Evolutionary conservation across 2,329 filamentous ascomycete genomes (phyloP).

Genomic region (Diaporthe velutina): DNA sequence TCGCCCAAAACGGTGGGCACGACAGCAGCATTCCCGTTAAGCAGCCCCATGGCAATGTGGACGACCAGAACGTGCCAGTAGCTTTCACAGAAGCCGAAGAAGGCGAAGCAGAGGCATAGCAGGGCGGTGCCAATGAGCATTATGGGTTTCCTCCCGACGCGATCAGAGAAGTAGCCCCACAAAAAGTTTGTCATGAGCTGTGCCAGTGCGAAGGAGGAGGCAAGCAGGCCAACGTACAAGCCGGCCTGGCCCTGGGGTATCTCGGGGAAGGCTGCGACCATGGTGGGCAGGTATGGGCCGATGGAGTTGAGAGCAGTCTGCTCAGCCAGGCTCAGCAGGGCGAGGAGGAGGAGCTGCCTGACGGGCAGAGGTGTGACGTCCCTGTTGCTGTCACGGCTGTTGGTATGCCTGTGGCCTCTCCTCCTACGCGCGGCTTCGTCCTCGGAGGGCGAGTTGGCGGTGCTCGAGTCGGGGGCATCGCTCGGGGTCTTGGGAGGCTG

Average conservation of each 20-base stretch:
- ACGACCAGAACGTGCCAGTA: constrained; percentile 89
- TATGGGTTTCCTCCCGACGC: constrained; percentile 84
- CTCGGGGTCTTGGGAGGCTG: constrained; percentile 77
- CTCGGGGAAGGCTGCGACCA: constrained; percentile 88
- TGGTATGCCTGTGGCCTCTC: constrained; percentile 40
- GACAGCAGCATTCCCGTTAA: constrained; percentile 95
- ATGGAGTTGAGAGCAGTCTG: constrained; percentile 98
- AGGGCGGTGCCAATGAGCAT: constrained; percentile 86
- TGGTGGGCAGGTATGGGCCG: constrained; percentile 92
- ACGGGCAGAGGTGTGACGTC: constrained; percentile 82
- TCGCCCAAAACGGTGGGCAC: constrained; percentile 95
- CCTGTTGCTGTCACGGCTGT: constrained; percentile 44
- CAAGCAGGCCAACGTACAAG: constrained; percentile 90
- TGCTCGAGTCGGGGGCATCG: constrained; percentile 55
- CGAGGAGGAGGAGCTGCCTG: constrained; percentile 85
- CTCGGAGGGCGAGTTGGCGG: constrained; percentile 40
- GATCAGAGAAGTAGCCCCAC: constrained; percentile 88
- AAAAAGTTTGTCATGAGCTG: constrained; percentile 94
- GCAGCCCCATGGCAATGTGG: constrained; percentile 89
- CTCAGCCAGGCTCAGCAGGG: constrained; percentile 89
- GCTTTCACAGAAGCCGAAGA: constrained; percentile 87
- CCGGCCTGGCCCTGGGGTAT: constrained; percentile 80
- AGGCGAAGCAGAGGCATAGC: constrained; percentile 83
- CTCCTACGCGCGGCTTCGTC: constrained; percentile 21
- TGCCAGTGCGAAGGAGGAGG: constrained; percentile 90